Evolutionary conservation across 345 rosid genomes (phyloP), one percentile per base, ranked within the genome.

Genomic region (Trapa incisa): DNA sequence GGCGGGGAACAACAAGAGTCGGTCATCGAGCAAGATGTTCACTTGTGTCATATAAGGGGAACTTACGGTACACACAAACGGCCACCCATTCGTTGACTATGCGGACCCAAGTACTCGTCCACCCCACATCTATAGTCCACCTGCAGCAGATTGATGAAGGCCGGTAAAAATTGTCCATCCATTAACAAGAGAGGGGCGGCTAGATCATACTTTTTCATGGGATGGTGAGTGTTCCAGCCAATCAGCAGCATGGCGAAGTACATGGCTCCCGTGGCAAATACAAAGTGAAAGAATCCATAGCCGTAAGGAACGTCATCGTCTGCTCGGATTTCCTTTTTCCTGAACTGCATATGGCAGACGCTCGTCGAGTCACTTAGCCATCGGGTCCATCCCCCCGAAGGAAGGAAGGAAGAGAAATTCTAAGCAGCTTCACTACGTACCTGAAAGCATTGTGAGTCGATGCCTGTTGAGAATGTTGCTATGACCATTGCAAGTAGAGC

Each of bases 31-130:
- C 29, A 22, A 22, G 29, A 22, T 22, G 29, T 22, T 22, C 29
- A 22, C 29, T 22, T 22, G 3, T 22, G 29, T 22, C 29, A 32
- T 38, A 32, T 11, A 7, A 4, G 11, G 1, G 38, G 37, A 37
- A 81, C 97, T 83, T 81, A 93, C 98, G 29, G 74, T 88, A 93
- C 13, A 93, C 87, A 43, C 96, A 90, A 75, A 83, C 97, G 32
- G 97, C 98, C 11, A 93, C 84, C 97, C 97, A 90, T 78, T 93
- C 98, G 62, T 88, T 90, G 67, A 90, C 86, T 43, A 93, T 71
- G 74, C 92, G 86, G 60, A 90, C 98, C 97, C 98, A 93, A 62
- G 98, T 81, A 75, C 98, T 93, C 17, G 98, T 93, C 98, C 98
- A 93, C 61, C 98, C 98, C 63, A 93, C 98, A 42, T 93, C 98